Percentiles rank a stretch among this genome's conserved stretches.
phyloP scores from a whole-genome alignment of 768 basidiomycete species.

The Leccinum pellstonianum region DNA sequence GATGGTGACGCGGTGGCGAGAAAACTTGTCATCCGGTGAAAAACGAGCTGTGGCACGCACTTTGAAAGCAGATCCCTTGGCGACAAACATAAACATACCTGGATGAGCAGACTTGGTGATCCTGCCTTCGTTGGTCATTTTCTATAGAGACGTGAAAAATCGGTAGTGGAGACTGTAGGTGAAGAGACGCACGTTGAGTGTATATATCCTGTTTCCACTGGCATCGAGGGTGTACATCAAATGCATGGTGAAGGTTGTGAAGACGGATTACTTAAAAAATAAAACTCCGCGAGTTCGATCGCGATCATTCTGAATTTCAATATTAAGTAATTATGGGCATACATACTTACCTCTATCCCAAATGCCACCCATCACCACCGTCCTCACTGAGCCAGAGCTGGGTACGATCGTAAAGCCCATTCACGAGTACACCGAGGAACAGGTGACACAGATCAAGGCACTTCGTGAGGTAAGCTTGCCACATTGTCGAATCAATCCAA shows the following conservation, averaged over 20 bases:
- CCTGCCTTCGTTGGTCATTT: constrained; percentile 76
- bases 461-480: constrained; percentile 54
- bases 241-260: constrained; percentile 65
- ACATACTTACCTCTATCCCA: background rate
- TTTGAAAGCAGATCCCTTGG: background rate
- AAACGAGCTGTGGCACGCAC: constrained; percentile 72
- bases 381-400: constrained; percentile 56
- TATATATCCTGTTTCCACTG: constrained; percentile 81
- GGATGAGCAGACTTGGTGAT: constrained; percentile 97
- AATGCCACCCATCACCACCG: constrained; percentile 42
- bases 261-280: background rate
- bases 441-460: constrained; percentile 55
- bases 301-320: background rate
- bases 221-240: constrained; percentile 91
- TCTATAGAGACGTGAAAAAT: constrained; percentile 47
- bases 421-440: constrained; percentile 61
- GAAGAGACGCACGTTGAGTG: constrained; percentile 73
- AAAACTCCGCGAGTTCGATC: constrained; percentile 17
- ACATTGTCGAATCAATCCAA: background rate
- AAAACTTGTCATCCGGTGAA: constrained; percentile 99
- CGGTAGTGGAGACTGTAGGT: background rate
- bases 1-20: constrained; percentile 93
- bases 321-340: background rate
- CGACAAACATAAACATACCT: constrained; percentile 48
- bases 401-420: constrained; percentile 54